Percentiles rank a stretch among this genome's conserved stretches.
These are phyloP conservation scores for Penicillium sp. DNA, from an alignment of 2,329 filamentous ascomycete genomes.

Conservation along the genomic window DNA sequence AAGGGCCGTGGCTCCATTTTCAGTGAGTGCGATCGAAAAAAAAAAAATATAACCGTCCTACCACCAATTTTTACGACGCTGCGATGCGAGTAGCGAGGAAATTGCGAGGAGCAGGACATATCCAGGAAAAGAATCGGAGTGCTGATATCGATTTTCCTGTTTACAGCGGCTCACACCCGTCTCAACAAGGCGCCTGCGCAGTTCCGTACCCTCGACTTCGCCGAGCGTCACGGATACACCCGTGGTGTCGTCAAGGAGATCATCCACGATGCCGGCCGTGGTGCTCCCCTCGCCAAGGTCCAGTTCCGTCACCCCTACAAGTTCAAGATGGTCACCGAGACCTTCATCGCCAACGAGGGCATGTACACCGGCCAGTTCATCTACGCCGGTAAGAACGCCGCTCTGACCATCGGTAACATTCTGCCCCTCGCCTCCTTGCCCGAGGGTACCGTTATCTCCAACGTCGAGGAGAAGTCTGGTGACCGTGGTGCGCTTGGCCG, in stretches of 20 bases:
- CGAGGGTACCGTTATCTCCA: constrained; percentile 98
- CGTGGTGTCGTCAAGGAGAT: constrained; percentile 98
- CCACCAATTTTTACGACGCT: constrained; percentile 15
- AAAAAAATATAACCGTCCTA: constrained; percentile 16
- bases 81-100: constrained; percentile 13
- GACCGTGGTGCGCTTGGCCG: constrained; percentile 94
- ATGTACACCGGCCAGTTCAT: constrained; percentile 99
- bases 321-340: constrained; percentile 97
- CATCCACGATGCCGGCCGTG: constrained; percentile 97
- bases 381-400: constrained; percentile 99
- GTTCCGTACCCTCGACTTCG: constrained; percentile 95
- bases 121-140: constrained; percentile 20
- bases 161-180: constrained; percentile 71
- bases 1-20: constrained; percentile 75
- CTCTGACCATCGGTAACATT: constrained; percentile 94
- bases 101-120: constrained; percentile 8
- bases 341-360: constrained; percentile 99
- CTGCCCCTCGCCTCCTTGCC: constrained; percentile 91
- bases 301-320: constrained; percentile 96
- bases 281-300: constrained; percentile 95
- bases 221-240: constrained; percentile 96
- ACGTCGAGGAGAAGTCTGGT: constrained; percentile 98
- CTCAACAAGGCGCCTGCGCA: constrained; percentile 93
- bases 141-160: constrained; percentile 32
- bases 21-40: constrained; percentile 54